Conservation (phyloP, 371 early-diverging fungal species). For the Catenaria anguillulae region DNA sequence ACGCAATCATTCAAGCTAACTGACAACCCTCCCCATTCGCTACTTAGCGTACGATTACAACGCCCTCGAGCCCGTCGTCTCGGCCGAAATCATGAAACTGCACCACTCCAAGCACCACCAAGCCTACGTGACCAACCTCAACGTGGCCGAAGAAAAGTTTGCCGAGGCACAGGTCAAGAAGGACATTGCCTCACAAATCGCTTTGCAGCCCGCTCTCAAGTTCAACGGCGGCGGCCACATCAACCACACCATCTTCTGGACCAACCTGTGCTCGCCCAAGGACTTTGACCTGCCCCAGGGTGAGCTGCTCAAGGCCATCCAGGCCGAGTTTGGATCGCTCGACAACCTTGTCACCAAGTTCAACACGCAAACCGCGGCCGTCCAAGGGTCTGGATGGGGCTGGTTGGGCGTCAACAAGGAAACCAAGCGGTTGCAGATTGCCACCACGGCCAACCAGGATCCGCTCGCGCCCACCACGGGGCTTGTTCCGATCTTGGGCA, state of each 20-base stretch:
- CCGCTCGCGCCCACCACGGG: constrained; percentile 44
- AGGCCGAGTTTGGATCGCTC: constrained; percentile 73
- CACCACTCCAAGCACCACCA: constrained; percentile 97
- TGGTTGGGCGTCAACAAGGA: constrained; percentile 87
- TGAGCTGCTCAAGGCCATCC: constrained; percentile 52
- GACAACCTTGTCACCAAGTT: constrained; percentile 67
- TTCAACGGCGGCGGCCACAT: constrained; percentile 97
- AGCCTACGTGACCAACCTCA: constrained; percentile 49
- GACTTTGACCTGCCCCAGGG: constrained; percentile 12
- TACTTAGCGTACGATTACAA: constrained; percentile 38
- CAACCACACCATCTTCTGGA: constrained; percentile 96
- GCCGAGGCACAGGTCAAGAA: constrained; percentile 46
- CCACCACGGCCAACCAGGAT: constrained; percentile 89
- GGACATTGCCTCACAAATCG: constrained; percentile 54
- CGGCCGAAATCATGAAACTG: constrained; percentile 85
- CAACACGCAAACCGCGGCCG: constrained; percentile 62
- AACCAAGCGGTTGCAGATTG: constrained; percentile 62
- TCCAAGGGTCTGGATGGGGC: constrained; percentile 97
- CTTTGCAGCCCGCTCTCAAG: constrained; percentile 63
- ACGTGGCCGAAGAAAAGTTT: constrained; percentile 54
- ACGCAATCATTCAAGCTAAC: too few relatives aligned
- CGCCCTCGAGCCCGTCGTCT: constrained; percentile 87
- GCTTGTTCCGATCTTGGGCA: constrained; percentile 70
- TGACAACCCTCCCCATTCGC: too few relatives aligned
- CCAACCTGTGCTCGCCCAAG: constrained; percentile 70